Percentiles rank a stretch among this genome's conserved stretches.
These are phyloP conservation scores for Rhizopogon vesiculosus DNA, from an alignment of 768 basidiomycete genomes.

Conservation along the genomic window DNA sequence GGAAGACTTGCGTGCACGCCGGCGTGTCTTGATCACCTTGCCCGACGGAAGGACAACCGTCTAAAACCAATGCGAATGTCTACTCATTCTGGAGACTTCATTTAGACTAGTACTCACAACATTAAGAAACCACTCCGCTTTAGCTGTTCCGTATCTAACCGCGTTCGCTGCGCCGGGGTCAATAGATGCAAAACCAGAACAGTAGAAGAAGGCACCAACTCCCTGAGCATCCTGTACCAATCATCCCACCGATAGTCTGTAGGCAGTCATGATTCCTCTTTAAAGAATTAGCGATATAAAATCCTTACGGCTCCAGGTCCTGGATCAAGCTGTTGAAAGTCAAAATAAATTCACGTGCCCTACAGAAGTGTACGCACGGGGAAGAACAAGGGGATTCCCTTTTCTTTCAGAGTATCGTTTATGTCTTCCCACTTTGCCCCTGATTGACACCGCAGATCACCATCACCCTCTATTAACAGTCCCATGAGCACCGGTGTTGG, in stretches of 20 bases:
- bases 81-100: conserved; percentile 4
- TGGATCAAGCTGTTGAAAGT: conserved; percentile 52
- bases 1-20: conserved; percentile 75
- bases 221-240: conserved; percentile 81
- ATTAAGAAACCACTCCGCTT: conserved; percentile 85
- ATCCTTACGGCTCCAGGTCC: conserved; percentile 60
- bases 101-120: conserved; percentile 39
- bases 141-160: conserved; percentile 83
- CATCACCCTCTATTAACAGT: conserved; percentile 52
- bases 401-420: conserved; percentile 60
- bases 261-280: not conserved
- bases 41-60: conserved; percentile 84
- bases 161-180: conserved; percentile 55
- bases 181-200: not conserved
- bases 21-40: conserved; percentile 83
- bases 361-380: conserved; percentile 47
- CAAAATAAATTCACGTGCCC: not conserved
- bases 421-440: conserved; percentile 79
- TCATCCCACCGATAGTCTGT: conserved; percentile 85
- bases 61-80: conserved; percentile 38
- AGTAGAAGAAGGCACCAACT: conserved; percentile 41
- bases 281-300: not conserved
- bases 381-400: conserved; percentile 79
- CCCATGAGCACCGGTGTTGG: not conserved
- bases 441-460: conserved; percentile 72